phyloP scores from a whole-genome alignment of 345 rosid species.

The Eucalyptus shirleyi region DNA sequence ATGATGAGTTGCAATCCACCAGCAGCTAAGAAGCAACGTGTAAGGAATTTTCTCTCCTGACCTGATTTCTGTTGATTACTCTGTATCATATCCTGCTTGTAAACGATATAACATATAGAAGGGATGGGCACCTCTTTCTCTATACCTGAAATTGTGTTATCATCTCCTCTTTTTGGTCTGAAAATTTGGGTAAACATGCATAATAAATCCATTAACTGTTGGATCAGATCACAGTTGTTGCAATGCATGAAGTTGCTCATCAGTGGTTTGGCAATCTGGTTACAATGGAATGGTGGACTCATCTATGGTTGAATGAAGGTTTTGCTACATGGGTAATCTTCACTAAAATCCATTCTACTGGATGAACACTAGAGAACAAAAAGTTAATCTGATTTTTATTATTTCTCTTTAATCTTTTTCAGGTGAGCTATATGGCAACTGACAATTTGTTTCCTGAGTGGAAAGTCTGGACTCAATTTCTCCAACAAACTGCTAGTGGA shows the following conservation, averaged over 20 bases:
- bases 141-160: background rate
- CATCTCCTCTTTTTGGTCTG: background rate
- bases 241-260: slow-evolving; percentile 33
- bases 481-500: slow-evolving; percentile 2
- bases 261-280: slow-evolving; percentile 47
- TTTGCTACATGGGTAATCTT: slow-evolving; percentile 33
- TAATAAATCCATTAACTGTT: background rate
- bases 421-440: slow-evolving; percentile 27
- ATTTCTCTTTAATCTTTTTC: background rate
- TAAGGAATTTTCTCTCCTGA: background rate
- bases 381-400: background rate
- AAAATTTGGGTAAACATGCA: background rate
- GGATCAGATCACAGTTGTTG: slow-evolving; percentile 16
- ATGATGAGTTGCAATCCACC: slow-evolving; percentile 14
- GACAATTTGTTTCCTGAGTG: slow-evolving; percentile 27
- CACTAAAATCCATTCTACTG: background rate
- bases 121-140: background rate
- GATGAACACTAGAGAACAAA: background rate
- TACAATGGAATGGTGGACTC: slow-evolving; percentile 42
- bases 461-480: slow-evolving; percentile 34
- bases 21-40: slow-evolving; percentile 19
- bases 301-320: slow-evolving; percentile 19
- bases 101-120: background rate
- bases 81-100: background rate
- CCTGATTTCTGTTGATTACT: background rate